Conservation (phyloP, 2,329 filamentous ascomycete species). For the Pestalotiopsis sp. region DNA sequence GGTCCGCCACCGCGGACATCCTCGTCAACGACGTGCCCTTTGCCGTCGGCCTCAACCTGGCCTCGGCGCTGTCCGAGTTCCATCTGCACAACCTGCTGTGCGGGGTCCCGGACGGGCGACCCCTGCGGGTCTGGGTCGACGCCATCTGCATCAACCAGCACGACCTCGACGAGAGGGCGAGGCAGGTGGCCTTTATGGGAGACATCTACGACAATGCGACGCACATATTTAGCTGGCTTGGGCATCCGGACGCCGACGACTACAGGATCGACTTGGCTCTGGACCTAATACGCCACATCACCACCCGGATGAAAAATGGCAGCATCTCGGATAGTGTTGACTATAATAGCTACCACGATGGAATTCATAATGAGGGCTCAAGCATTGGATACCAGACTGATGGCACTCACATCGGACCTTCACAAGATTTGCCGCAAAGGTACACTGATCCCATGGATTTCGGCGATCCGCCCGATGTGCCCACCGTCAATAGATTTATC, state of each 20-base stretch:
- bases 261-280: background rate
- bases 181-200: constrained; percentile 23
- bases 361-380: background rate
- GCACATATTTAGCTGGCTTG: constrained; percentile 25
- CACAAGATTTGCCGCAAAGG: background rate
- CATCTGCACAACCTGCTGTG: background rate
- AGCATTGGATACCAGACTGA: background rate
- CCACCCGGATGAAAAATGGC: background rate
- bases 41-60: background rate
- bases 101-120: background rate
- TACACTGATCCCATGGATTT: background rate
- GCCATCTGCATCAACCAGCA: constrained; percentile 26
- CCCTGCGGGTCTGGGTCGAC: constrained; percentile 22
- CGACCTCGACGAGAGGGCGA: constrained; percentile 19
- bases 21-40: background rate
- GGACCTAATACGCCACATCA: background rate
- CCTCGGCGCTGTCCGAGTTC: background rate
- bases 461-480: background rate
- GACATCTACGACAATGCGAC: constrained; percentile 21
- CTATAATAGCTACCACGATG: background rate
- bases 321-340: background rate
- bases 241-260: background rate
- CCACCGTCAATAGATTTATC: background rate
- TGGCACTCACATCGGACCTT: background rate
- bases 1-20: background rate